Base-by-base conservation (phyloP, 2,329 filamentous ascomycete species). In the Tothia fuscella region DNA sequence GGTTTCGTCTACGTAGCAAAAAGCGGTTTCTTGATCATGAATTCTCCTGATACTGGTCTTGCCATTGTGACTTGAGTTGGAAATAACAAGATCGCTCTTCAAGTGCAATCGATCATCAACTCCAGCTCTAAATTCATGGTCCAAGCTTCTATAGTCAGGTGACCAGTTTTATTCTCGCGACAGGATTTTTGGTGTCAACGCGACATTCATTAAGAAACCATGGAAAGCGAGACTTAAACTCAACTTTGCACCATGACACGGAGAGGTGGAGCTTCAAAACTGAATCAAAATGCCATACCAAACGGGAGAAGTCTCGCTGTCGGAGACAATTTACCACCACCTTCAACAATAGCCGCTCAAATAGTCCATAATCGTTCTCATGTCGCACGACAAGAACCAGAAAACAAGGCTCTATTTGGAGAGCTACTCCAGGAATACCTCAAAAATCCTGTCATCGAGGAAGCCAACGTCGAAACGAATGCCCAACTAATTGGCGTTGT, bases 281-380 rank as follows among this genome's bases (percentile, higher is more conserved):
- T 38, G 20, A 56, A 34, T 14, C 43, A 41, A 33, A 19, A 38
- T 37, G 43, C 35, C n/a, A 9, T 16, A 4, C 20, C 12, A 12
- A 56, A 41, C 50, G 55, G 33, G 50, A 58, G n/a, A 19, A 9
- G 20, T 14, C 17, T 17, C 7, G 20, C 31, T 14, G 20, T 14
- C 16, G 31, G 14, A 21, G 38, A 37, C 14, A 24, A 36, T 14
- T 12, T 37, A 21, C 36, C 50, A 21, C 66, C 66, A 29, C 82
- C 86, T 10, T 94, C 88, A 13, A 93, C 87, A 7, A 71, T 94
- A 53, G 86, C 88, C 40, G 85, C 85, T 10, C 84, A 93, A 59
- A 78, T 95, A 44, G 85, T 91, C 48, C 80, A 84, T 56, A 85
- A 84, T 56, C 78, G 87, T 47, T 76, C 81, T 32, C 73, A 80